Percentiles rank a stretch among this genome's conserved stretches.
Conservation (phyloP, 2,329 filamentous ascomycete species). For the Cercospora canescens region DNA sequence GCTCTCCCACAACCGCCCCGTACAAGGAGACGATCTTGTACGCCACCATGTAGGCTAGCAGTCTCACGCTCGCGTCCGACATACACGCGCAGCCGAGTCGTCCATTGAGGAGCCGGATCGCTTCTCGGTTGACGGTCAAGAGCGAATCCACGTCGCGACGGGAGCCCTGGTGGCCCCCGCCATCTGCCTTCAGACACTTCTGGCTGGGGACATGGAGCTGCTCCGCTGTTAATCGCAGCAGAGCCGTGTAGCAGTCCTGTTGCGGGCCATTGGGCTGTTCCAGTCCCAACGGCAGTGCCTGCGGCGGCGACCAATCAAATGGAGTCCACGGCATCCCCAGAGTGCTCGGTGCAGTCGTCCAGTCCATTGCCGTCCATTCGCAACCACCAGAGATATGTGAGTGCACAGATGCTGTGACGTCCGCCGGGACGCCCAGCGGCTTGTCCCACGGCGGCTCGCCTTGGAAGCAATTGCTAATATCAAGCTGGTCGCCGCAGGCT, state of each 20-base stretch:
- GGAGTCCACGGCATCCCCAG: background rate
- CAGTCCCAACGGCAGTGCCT: background rate
- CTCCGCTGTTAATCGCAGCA: background rate
- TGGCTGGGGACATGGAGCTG: background rate
- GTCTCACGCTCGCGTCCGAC: background rate
- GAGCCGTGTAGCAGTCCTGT: background rate
- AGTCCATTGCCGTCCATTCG: background rate
- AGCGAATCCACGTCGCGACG: constrained; percentile 9
- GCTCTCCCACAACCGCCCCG: background rate
- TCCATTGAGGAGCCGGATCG: constrained; percentile 1
- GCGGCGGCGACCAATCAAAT: background rate
- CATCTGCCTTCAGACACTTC: background rate
- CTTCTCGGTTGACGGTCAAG: constrained; percentile 6
- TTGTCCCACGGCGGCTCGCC: background rate
- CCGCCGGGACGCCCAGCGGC: background rate
- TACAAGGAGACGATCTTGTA: constrained; percentile 5
- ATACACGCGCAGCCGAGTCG: constrained; percentile 8
- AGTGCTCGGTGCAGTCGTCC: background rate
- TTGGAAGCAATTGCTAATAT: background rate
- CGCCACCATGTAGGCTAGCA: constrained; percentile 8
- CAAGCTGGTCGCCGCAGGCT: background rate
- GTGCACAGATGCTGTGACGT: background rate
- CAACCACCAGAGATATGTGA: background rate
- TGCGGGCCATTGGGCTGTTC: background rate
- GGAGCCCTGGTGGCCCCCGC: background rate